phyloP scores from a whole-genome alignment of 768 basidiomycete genomes.

The Daedaleopsis nitida region DNA sequence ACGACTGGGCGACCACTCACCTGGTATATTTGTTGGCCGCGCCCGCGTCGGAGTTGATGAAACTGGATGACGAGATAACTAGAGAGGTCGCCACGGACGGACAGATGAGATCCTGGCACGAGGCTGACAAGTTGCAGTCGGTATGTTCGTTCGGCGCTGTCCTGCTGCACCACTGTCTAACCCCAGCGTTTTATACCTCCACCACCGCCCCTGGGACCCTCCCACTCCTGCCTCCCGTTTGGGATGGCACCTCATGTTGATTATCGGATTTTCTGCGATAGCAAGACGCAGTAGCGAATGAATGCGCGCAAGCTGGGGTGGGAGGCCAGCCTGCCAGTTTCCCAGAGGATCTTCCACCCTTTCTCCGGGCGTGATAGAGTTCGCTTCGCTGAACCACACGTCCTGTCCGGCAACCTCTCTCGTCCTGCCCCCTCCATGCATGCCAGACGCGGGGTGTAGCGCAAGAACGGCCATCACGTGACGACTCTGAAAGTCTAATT shows the following conservation, averaged over 20 bases:
- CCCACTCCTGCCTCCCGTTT: neutral
- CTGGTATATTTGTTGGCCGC: too few relatives aligned
- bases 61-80: too few relatives aligned
- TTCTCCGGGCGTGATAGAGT: slow-evolving; percentile 20
- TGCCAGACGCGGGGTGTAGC: slow-evolving; percentile 12
- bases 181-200: neutral
- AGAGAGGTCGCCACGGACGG: too few relatives aligned
- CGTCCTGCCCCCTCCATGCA: neutral
- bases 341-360: slow-evolving; percentile 22
- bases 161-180: neutral
- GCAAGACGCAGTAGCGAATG: slow-evolving; percentile 8
- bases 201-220: neutral
- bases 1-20: too few relatives aligned
- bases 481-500: slow-evolving; percentile 22
- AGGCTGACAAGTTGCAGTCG: too few relatives aligned
- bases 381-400: slow-evolving; percentile 12
- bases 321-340: slow-evolving; percentile 16
- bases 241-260: slow-evolving; percentile 11
- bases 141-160: too few relatives aligned
- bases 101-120: too few relatives aligned
- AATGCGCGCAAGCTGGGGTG: slow-evolving; percentile 13
- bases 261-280: slow-evolving; percentile 18
- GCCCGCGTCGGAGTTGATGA: too few relatives aligned
- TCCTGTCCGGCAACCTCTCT: slow-evolving; percentile 7
- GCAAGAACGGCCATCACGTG: slow-evolving; percentile 16